These are phyloP conservation scores for Neospora caninum DNA, from an alignment of 169 alveolate genomes.

Conservation along the genomic window DNA sequence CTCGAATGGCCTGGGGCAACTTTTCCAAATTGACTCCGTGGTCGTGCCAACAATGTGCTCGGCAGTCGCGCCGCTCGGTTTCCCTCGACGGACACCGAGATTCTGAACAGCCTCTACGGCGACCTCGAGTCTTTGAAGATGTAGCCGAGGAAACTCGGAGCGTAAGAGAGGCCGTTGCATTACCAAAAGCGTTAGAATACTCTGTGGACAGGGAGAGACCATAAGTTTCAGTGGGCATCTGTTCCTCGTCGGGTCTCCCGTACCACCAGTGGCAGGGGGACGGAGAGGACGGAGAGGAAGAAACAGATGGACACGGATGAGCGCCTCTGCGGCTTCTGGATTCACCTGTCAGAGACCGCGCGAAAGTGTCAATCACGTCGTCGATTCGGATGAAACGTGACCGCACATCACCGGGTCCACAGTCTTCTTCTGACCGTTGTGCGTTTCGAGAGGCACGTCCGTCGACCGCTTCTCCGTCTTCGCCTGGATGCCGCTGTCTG, in stretches of 20 bases:
- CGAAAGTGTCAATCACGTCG: constrained; percentile 20
- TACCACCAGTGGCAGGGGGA: neutral
- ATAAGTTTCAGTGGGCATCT: neutral
- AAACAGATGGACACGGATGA: neutral
- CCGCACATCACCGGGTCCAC: neutral
- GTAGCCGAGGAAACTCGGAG: neutral
- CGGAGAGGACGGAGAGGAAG: neutral
- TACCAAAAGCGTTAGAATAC: neutral
- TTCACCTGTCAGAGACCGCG: neutral
- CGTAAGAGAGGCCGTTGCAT: neutral
- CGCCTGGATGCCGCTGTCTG: neutral
- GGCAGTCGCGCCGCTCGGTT: neutral
- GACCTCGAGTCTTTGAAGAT: neutral
- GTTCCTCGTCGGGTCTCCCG: neutral
- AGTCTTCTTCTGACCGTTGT: neutral
- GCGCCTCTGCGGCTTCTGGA: neutral
- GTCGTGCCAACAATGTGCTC: neutral
- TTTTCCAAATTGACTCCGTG: constrained; percentile 3
- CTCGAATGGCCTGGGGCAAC: neutral
- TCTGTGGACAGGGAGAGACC: constrained; percentile 20
- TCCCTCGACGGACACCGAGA: neutral
- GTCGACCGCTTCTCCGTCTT: neutral
- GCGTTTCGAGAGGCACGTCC: neutral
- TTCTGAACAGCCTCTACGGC: neutral
- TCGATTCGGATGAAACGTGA: neutral